Percentiles rank a stretch among this genome's conserved stretches.
Conservation (phyloP, 164 flowering plant species). For the Euptelea pleiosperma region DNA sequence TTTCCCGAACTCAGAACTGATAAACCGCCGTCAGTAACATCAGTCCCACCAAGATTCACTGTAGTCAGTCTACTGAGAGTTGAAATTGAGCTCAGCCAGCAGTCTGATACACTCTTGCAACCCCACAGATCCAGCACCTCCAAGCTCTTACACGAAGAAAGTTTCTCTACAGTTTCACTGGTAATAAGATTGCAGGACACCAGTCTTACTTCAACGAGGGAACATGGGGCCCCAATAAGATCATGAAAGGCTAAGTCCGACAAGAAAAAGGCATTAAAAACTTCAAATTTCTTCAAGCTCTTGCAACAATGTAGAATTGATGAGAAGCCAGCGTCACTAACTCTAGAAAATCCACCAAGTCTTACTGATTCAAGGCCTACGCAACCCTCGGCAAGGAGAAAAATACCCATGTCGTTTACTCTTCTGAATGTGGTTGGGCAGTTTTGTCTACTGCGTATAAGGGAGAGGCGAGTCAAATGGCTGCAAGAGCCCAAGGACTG, state of each 20-base stretch:
- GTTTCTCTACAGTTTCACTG: slow-evolving; percentile 34
- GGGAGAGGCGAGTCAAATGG: slow-evolving; percentile 32
- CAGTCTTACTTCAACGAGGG: slow-evolving; percentile 37
- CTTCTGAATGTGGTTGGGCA: slow-evolving; percentile 30
- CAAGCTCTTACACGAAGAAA: slow-evolving; percentile 25
- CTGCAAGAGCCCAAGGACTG: slow-evolving; percentile 30
- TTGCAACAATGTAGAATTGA: slow-evolving; percentile 38
- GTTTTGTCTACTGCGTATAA: slow-evolving; percentile 27
- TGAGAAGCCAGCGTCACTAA: slow-evolving; percentile 51
- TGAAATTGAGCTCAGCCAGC: slow-evolving; percentile 29
- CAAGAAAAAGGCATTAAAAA: slow-evolving; percentile 24
- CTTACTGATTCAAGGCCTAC: slow-evolving; percentile 32
- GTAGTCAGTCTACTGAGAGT: slow-evolving; percentile 23
- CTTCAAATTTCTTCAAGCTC: slow-evolving; percentile 37
- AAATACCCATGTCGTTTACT: slow-evolving; percentile 42
- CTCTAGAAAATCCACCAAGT: slow-evolving; percentile 45
- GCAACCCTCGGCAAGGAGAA: slow-evolving; percentile 41
- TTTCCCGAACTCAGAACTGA: slow-evolving; percentile 25
- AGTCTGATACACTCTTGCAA: slow-evolving; percentile 40
- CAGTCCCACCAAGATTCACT: slow-evolving; percentile 35
- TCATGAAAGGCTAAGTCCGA: slow-evolving; percentile 46
- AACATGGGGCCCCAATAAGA: slow-evolving; percentile 17
- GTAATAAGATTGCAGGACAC: slow-evolving; percentile 36
- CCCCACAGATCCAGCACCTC: slow-evolving; percentile 38
- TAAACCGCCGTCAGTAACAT: slow-evolving; percentile 42